Conservation (phyloP, 441 rosid genomes). For the Erodium trifolium region DNA sequence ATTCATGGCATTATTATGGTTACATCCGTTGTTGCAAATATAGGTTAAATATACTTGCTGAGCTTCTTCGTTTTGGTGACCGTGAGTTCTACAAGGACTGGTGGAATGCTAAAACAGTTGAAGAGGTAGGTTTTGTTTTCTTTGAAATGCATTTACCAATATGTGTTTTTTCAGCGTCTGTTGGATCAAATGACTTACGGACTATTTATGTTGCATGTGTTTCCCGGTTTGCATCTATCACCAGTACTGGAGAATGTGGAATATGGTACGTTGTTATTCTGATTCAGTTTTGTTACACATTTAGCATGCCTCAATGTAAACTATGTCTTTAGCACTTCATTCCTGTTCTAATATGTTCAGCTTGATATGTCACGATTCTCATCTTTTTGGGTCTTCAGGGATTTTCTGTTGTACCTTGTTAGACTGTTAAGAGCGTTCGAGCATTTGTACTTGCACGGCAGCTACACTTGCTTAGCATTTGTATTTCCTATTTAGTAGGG, state of each 20-base stretch:
- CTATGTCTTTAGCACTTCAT: neutral
- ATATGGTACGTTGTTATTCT: constrained; percentile 67
- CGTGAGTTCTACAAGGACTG: constrained; percentile 98
- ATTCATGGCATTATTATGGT: constrained; percentile 9
- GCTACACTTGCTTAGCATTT: no score
- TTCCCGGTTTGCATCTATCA: constrained; percentile 26
- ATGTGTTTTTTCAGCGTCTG: constrained; percentile 1
- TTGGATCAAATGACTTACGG: constrained; percentile 21
- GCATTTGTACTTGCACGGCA: no score
- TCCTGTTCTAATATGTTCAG: neutral
- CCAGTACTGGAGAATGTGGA: constrained; percentile 99
- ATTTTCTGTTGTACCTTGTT: neutral
- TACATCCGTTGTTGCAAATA: constrained; percentile 10
- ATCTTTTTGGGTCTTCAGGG: neutral
- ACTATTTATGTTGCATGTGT: constrained; percentile 11
- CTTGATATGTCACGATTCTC: neutral
- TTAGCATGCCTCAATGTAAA: neutral
- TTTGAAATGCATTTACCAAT: constrained; percentile 14
- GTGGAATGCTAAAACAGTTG: constrained; percentile 99
- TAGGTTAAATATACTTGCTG: constrained; percentile 96
- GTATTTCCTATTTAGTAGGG: no score
- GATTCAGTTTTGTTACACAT: constrained; percentile 5
- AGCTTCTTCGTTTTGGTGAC: constrained; percentile 90
- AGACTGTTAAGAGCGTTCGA: no score
- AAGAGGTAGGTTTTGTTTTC: constrained; percentile 50